Evolutionary conservation across 768 basidiomycete species (phyloP), one percentile per base, ranked within the genome.

Genomic region (Naganishia randhawae): DNA sequence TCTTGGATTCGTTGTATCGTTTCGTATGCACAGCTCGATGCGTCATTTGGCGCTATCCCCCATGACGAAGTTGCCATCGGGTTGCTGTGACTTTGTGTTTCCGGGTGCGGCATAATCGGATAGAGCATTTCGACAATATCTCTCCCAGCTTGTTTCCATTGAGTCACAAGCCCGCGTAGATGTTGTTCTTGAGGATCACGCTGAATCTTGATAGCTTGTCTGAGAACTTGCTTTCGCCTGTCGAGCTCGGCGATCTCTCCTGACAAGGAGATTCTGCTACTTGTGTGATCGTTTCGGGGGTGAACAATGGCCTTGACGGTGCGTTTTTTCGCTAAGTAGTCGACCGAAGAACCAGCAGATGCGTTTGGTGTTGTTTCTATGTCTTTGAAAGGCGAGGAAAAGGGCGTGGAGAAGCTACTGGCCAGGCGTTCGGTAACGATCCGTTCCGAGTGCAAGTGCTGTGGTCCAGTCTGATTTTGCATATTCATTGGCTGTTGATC

Each of bases 51-150:
- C 19, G 14, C 57, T 1, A 6, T 17, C 17, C 41, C 57, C 57
- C 57, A 61, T 33, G 32, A 2, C 13, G 35, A 29, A 25, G 39
- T 2, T 6, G 57, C 0, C 6, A 29, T 25, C n/a, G 14, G 45
- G 1, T 48, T 16, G 19, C 17, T 29, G 37, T 63, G 32, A 22
- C 5, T 25, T 16, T 50, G 19, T 16, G 51, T 27, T 25, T 67
- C 66, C 22, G 75, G 72, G 14, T 65, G 51, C 5, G 77, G 75
- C 4, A 73, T 33, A 22, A 69, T 27, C 1, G 27, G 31, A 39
- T 74, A 79, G 4, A 79, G 62, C 50, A 71, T 67, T 41, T 79
- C 78, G 16, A 74, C 74, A 25, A 76, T 69, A 10, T 74, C 68
- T 29, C 77, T 63, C 3, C 78, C 78, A 13, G 78, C 76, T 29